phyloP scores from a whole-genome alignment of 2,329 filamentous ascomycete species.

The Leptographium wingfieldii region DNA sequence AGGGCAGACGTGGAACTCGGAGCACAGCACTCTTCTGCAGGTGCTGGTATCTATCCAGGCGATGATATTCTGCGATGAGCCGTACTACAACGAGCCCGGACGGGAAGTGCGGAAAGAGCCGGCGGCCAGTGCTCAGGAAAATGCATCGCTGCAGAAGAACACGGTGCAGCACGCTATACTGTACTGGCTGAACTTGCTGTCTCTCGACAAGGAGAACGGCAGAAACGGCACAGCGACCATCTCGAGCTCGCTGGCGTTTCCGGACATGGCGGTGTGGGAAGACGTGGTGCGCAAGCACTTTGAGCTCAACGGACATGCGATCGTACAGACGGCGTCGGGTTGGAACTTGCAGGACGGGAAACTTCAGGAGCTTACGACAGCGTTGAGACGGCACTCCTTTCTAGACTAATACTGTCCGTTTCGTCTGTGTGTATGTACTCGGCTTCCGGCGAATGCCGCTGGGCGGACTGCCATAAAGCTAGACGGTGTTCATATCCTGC shows the following conservation, averaged over 20 bases:
- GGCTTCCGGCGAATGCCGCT: background rate
- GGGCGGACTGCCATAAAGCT: background rate
- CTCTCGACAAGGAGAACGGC: background rate
- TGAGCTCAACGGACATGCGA: constrained; percentile 7
- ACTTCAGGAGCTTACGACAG: background rate
- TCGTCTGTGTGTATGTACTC: background rate
- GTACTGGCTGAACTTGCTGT: constrained; percentile 15
- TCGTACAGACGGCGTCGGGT: constrained; percentile 9
- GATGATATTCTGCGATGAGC: constrained; percentile 42
- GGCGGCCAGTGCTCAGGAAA: constrained; percentile 17
- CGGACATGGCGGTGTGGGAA: constrained; percentile 14
- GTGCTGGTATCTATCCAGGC: constrained; percentile 42
- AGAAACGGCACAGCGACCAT: background rate
- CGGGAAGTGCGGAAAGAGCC: constrained; percentile 15
- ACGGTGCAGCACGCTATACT: constrained; percentile 20
- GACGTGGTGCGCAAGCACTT: constrained; percentile 17
- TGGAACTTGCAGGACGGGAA: constrained; percentile 7
- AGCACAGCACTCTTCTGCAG: constrained; percentile 36
- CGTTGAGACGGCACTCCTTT: background rate
- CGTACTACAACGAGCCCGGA: constrained; percentile 42
- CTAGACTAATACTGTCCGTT: background rate
- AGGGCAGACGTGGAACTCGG: constrained; percentile 31
- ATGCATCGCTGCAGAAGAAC: constrained; percentile 14
- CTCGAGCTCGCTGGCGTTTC: background rate
- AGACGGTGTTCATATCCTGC: background rate